These are phyloP conservation scores for Coniophora puteana DNA, from an alignment of 1,284 basidiomycete genomes.

Conservation along the genomic window DNA sequence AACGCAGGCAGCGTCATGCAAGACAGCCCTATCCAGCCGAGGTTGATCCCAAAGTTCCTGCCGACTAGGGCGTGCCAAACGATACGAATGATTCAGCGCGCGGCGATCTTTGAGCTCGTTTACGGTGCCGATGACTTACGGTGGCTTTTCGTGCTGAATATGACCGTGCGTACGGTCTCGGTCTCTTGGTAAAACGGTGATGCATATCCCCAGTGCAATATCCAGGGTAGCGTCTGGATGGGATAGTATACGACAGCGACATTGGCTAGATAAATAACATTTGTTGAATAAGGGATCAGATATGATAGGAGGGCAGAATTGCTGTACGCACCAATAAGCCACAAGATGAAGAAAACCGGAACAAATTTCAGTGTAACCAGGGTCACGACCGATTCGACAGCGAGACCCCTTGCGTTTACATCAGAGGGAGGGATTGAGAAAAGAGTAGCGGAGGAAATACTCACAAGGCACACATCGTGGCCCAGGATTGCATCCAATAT, in stretches of 20 bases:
- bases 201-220: constrained; percentile 67
- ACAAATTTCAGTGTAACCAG: constrained; percentile 50
- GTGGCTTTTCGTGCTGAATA: constrained; percentile 66
- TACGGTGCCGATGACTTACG: constrained; percentile 36
- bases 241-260: constrained; percentile 65
- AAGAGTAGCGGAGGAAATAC: constrained; percentile 14
- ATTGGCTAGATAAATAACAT: constrained; percentile 43
- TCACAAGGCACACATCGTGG: constrained; percentile 56
- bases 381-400: constrained; percentile 60
- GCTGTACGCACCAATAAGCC: constrained; percentile 61
- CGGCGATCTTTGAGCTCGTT: too few relatives aligned
- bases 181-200: constrained; percentile 74
- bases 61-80: constrained; percentile 38
- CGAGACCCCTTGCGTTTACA: constrained; percentile 43
- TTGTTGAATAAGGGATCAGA: not conserved
- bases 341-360: constrained; percentile 59
- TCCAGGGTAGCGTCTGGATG: constrained; percentile 59
- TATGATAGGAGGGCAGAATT: not conserved
- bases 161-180: constrained; percentile 54
- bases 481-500: constrained; percentile 73
- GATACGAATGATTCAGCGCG: not conserved
- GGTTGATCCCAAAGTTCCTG: constrained; percentile 54
- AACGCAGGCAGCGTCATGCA: constrained; percentile 47
- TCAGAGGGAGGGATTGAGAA: not conserved
- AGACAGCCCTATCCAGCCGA: constrained; percentile 52